Base-by-base conservation (phyloP, 2,329 filamentous ascomycete genomes). In the Penicillium sp. region DNA sequence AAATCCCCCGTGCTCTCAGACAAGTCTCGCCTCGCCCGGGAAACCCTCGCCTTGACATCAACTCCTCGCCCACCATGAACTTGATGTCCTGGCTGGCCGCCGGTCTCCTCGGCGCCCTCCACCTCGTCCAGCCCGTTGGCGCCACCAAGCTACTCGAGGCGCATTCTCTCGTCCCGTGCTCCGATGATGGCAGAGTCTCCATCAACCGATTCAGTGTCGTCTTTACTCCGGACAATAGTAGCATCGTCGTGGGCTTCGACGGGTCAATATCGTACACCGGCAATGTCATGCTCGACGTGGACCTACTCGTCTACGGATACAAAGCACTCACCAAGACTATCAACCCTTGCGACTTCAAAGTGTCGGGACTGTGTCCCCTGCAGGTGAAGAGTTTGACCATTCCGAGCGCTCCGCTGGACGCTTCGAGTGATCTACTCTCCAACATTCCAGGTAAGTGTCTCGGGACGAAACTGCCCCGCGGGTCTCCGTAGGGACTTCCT, bases 281-380 rank as follows among this genome's bases (percentile, higher is more conserved):
- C 56, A 86, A 85, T 61, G 84, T 96, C 47, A 77, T 77, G 21
- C 89, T 93, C 54, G 81, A 89, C 49, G 61, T 94, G 39, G 67
- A 81, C 43, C 78, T 94, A 53, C 78, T 83, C 44, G 90, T 87
- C 39, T 97, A 96, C 62, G 91, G 91, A 37, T 89, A 86, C 67
- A 72, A 77, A 19, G 80, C 86, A 50, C 66, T 90, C 53, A 77
- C 75, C 47, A 68, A 80, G 53, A 79, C 70, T 4, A 64, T 96
- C 54, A 74, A 95, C 60, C 91, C 91, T 26, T 97, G 91, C 73
- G 70, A 78, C 29, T 73, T 78, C 47, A 65, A 76, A 23, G 73
- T 94, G 45, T 65, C 74, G 39, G 87, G 87, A 64, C 77, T 96
- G 53, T 96, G 90, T 68, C 90, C 90, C 43, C 94, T 96, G 88